phyloP scores from a whole-genome alignment of 352 stramenopile genomes.

The Phytophthora fragariaefolia region DNA sequence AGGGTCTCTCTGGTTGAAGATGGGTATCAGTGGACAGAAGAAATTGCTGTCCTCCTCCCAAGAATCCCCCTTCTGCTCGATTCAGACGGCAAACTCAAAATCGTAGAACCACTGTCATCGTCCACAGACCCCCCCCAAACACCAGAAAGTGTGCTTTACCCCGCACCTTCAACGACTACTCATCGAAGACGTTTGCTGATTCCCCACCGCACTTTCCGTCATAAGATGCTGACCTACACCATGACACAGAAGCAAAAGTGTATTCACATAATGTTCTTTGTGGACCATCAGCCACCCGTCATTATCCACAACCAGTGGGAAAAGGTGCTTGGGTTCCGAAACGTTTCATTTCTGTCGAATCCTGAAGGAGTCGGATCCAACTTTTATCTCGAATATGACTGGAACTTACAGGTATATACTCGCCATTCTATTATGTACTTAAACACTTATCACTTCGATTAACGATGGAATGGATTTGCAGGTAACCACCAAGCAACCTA shows the following conservation, averaged over 20 bases:
- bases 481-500: conserved; percentile 21
- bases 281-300: conserved; percentile 71
- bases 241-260: conserved; percentile 53
- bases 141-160: conserved; percentile 46
- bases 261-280: conserved; percentile 72
- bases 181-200: conserved; percentile 66
- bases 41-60: conserved; percentile 49
- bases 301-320: conserved; percentile 74
- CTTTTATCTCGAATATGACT: conserved; percentile 83
- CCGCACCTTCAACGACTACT: conserved; percentile 49
- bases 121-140: conserved; percentile 16
- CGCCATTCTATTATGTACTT: not conserved
- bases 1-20: conserved; percentile 39
- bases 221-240: conserved; percentile 79
- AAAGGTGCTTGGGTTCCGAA: conserved; percentile 54
- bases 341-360: conserved; percentile 49
- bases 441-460: conserved; percentile 2
- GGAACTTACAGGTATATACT: conserved; percentile 41
- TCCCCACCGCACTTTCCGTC: conserved; percentile 47
- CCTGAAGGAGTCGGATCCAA: conserved; percentile 60
- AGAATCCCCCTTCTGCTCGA: conserved; percentile 46
- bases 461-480: conserved; percentile 5
- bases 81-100: conserved; percentile 33
- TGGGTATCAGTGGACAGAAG: conserved; percentile 57
- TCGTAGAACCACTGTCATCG: conserved; percentile 24